Conservation (phyloP, 2,329 filamentous ascomycete genomes). For the Fusarium palustre region DNA sequence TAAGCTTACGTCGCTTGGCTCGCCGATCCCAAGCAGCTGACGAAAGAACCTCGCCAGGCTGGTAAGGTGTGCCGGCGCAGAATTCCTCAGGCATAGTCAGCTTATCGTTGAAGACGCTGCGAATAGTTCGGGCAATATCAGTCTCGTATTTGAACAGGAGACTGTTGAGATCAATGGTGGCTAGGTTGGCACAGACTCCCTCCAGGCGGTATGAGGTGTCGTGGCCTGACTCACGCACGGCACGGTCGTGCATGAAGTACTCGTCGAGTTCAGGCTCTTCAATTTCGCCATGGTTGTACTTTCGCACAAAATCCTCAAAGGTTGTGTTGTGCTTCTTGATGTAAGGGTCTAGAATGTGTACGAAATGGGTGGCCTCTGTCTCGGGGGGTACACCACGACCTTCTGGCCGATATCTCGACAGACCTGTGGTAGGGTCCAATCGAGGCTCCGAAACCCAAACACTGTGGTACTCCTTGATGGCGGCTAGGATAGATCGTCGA, state of each 20-base stretch:
- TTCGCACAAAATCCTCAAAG: constrained; percentile 85
- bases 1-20: constrained; percentile 83
- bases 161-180: constrained; percentile 94
- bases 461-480: constrained; percentile 95
- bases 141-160: constrained; percentile 96
- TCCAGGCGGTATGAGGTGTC: constrained; percentile 96
- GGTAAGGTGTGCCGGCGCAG: constrained; percentile 72
- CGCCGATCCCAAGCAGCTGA: constrained; percentile 92
- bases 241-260: constrained; percentile 96
- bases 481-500: constrained; percentile 81
- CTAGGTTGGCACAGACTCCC: constrained; percentile 85
- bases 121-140: constrained; percentile 89
- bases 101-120: constrained; percentile 83
- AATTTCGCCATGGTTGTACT: constrained; percentile 84
- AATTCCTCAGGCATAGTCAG: constrained; percentile 87
- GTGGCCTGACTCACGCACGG: constrained; percentile 95
- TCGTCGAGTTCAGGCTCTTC: constrained; percentile 89
- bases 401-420: constrained; percentile 87
- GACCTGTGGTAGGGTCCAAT: constrained; percentile 78
- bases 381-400: constrained; percentile 90
- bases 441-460: constrained; percentile 87
- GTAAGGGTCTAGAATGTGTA: constrained; percentile 84
- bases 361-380: constrained; percentile 88
- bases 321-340: constrained; percentile 84
- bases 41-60: constrained; percentile 78